Evolutionary conservation across 148 eudicot genomes (phyloP), one percentile per base, ranked within the genome.

Genomic region (Silene uniflora): DNA sequence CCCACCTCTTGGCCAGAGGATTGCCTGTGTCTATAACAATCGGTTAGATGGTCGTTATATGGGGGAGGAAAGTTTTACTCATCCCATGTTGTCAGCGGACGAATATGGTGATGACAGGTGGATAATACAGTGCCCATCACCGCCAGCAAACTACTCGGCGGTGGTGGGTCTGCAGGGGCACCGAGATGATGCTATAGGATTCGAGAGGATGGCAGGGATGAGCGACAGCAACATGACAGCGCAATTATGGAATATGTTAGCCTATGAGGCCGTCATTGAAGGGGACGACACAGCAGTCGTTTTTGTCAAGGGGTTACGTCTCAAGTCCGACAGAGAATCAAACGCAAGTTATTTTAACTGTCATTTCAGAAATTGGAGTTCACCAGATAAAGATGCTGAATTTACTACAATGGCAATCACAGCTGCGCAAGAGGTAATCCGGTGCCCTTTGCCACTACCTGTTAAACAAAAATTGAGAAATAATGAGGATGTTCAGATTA

Each of bases 401-500:
- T 72, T 85, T 42, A 84, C 72, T 11, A 80, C 94, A 0, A 81
- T 58, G 65, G 98, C 99, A 9, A 71, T 87, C 14, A 84, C 86
- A 3, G 99, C 93, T 21, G 97, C 92, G 25, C 99, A 95, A 71
- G 99, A 95, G 75, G 90, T 92, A 7, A 88, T 95, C 73, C 81
- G 98, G 77, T 95, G 99, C 73, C 80, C 81, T 18, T 58, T 95
- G 77, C 99, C 97, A 0, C 71, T 27, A 10, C 81, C 78, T 24
- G 67, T 90, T 70, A 69, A 49, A 79, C 74, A 19, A 35, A 82
- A 79, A 24, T 84, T 86, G 16, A 58, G 64, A 18, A 80, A 83
- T 77, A 81, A 81, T 49, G 81, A 72, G 39, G 87, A 78, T 10
- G 49, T 89, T 69, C 84, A 83, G 18, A 84, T 89, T 32, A 87